Base-by-base conservation (phyloP, 345 rosid genomes). In the Pistacia atlantica region DNA sequence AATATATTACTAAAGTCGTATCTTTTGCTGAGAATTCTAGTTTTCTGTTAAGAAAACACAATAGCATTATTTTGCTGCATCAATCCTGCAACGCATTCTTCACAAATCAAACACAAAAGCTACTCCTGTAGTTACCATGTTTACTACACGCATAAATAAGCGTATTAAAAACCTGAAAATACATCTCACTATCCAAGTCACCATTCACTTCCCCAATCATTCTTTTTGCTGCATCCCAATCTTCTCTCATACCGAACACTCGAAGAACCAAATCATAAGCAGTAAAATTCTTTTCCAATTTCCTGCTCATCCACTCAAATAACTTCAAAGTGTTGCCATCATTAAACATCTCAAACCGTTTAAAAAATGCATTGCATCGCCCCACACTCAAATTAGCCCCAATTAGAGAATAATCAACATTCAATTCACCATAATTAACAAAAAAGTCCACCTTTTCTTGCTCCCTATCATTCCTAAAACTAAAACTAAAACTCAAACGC, bases 221-320 rank as follows among this genome's bases (percentile, higher is more conserved):
- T 54, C 63, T 85, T 85, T 90, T 92, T 0, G 91, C 94, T n/a
- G 83, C 76, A 20, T 85, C 85, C 98, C 98, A 95, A 77, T 93
- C 93, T 86, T 85, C 84, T 74, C 85, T 85, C 84, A 92, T 84
- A 73, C 86, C 84, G 64, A 95, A 77, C 48, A 93, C 93, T 77
- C 97, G 86, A 70, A 95, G 93, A 82, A 91, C 81, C 83, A 87
- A 79, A 84, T 83, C 85, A 70, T 88, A 95, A 78, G 98, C 95
- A 33, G 52, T 61, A 17, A 84, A 38, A 82, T 91, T 93, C 69
- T 86, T 81, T 79, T 80, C 75, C 63, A 93, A 70, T 83, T 88
- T 93, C 77, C 93, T 78, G 76, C 90, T 83, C 97, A 91, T 90
- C 98, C 98, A 93, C 76, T 89, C 89, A 65, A 91, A 93, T 83